Base-by-base conservation (phyloP, 1,284 basidiomycete genomes). In the Athelia psychrophila region DNA sequence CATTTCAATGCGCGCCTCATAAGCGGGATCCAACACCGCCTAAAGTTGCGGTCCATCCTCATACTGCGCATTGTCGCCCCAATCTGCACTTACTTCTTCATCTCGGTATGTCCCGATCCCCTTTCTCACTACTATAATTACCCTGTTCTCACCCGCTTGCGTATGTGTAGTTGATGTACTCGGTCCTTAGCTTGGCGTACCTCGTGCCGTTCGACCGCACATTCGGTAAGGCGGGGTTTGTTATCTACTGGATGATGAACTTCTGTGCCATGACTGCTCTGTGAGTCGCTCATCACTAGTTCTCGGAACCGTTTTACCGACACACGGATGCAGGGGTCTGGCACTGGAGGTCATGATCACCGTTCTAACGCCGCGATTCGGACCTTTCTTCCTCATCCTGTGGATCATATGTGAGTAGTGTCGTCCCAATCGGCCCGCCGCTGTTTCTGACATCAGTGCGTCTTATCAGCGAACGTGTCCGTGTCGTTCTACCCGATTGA, bases 241-340 rank as follows among this genome's bases (percentile, higher is more conserved):
- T 91, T 55, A 69, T 90, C 20, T 89, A 87, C 70, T 91, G 87
- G 84, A 85, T 88, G 79, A 68, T 87, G 55, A 80, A 82, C 51
- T 90, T 76, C 77, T 57, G 80, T 45, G 80, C 73, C 15, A 87
- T 87, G 84, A 61, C 76, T 18, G 71, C 84, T 0, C 66, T 81
- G 27, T n/a, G n/a, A n/a, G n/a, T n/a, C n/a, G n/a, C n/a, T n/a
- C n/a, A n/a, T n/a, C n/a, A n/a, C n/a, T n/a, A n/a, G n/a, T n/a
- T n/a, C n/a, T n/a, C n/a, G n/a, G n/a, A n/a, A n/a, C n/a, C n/a
- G n/a, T n/a, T n/a, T n/a, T n/a, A n/a, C n/a, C n/a, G n/a, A n/a
- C n/a, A n/a, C n/a, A n/a, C n/a, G n/a, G n/a, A n/a, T n/a, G n/a
- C n/a, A n/a, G n/a, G 45, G 81, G 87, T 2, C 66, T 88, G 16